phyloP scores from a whole-genome alignment of 345 rosid species.

The Crucihimalaya himalaica region DNA sequence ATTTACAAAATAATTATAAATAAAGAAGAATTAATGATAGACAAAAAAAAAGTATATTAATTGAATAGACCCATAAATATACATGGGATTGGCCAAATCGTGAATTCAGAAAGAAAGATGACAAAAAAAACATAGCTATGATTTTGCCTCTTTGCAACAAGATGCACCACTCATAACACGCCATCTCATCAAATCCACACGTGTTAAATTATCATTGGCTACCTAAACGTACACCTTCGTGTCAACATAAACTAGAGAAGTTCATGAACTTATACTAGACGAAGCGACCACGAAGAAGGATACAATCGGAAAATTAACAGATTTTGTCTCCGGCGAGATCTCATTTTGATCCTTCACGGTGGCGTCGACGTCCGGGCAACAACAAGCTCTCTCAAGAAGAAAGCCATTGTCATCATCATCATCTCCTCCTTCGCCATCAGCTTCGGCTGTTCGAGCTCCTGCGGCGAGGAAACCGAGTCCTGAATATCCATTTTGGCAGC shows the following conservation, averaged over 20 bases:
- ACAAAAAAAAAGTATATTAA: no score
- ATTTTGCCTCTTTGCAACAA: not conserved
- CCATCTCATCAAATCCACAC: not conserved
- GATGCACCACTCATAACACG: slow-evolving; percentile 22
- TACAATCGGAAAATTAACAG: not conserved
- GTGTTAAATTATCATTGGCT: not conserved
- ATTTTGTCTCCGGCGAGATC: slow-evolving; percentile 35
- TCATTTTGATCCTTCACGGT: slow-evolving; percentile 52
- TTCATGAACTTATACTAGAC: not conserved
- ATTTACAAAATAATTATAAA: no score
- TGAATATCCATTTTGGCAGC: slow-evolving; percentile 71
- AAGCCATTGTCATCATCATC: slow-evolving; percentile 47
- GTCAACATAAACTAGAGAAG: not conserved
- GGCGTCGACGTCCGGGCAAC: slow-evolving; percentile 85
- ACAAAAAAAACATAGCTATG: not conserved
- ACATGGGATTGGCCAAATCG: no score
- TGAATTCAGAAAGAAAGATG: no score
- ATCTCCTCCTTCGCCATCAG: slow-evolving; percentile 39
- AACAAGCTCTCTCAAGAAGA: slow-evolving; percentile 55
- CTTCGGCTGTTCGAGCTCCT: slow-evolving; percentile 40
- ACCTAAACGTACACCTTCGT: not conserved
- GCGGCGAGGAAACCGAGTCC: slow-evolving; percentile 21
- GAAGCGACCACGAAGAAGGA: not conserved
- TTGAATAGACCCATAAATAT: no score
- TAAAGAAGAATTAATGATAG: no score